Base-by-base conservation (phyloP, 108 stramenopile genomes). In the Cyclotella atomus region DNA sequence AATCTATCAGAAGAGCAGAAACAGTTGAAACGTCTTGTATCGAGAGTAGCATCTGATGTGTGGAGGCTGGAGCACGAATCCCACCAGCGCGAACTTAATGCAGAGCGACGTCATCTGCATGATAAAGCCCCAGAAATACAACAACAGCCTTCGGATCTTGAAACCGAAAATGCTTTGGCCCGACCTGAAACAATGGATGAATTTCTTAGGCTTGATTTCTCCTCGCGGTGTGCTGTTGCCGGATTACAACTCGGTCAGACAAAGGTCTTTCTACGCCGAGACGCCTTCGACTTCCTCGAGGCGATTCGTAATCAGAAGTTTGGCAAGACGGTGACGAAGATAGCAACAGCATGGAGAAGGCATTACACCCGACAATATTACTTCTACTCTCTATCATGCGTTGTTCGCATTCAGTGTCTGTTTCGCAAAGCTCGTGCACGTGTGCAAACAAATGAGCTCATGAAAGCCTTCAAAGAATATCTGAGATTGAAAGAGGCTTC, bases 181-280 rank as follows among this genome's bases (percentile, higher is more conserved):
- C 73, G 68, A 25, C 81, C 81, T 4, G 62, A 82, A 62, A 75
- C 59, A 9, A 68, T 81, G 45, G 61, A 64, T 52, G 79, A 81
- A 41, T 81, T 81, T 38, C 27, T 81, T 24, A 55, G 38, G 55
- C 79, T 81, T 17, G 79, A 81, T 65, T 81, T 81, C 47, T 63
- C 79, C 0, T 74, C 79, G n/a, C 82, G 83, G 1, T 78, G 84
- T 50, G 84, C 85, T 49, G 84, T 84, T 49, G 78, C 90, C 14
- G 83, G 86, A 30, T 59, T 83, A 38, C 88, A 89, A 53, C 72
- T 91, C 10, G 90, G 90, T n/a, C 84, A 86, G 70, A 88, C 87
- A 16, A 89, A 89, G 68, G 84, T 91, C 21, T 91, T 91, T 74
- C 71, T 91, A 23, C 76, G 88, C n/a, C 72, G 89, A 35, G 84